Percentiles rank a stretch among this genome's conserved stretches.
phyloP scores from a whole-genome alignment of 768 basidiomycete genomes.

The Crucibulum laeve region DNA sequence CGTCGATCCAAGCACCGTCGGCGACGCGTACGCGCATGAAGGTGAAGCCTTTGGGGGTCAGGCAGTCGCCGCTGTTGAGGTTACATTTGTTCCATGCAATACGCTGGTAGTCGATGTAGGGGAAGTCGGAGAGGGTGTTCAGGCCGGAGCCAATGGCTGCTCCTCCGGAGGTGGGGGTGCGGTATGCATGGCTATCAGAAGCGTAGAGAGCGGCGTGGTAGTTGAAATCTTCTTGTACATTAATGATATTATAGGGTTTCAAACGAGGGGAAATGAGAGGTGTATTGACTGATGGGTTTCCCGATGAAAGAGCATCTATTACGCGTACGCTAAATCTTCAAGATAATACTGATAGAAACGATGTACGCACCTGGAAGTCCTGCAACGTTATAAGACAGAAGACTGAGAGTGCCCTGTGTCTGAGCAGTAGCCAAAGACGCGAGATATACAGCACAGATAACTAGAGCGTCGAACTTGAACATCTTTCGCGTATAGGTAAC shows the following conservation, averaged over 20 bases:
- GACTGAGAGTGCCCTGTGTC: conserved; percentile 18
- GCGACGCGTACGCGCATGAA: conserved; percentile 26
- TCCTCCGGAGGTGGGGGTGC: conserved; percentile 32
- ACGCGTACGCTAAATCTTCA: neutral
- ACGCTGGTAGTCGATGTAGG: conserved; percentile 27
- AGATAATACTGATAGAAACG: neutral
- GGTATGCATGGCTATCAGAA: conserved; percentile 27
- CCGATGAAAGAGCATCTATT: conserved; percentile 22
- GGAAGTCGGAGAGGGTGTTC: conserved; percentile 30
- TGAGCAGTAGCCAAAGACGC: conserved; percentile 11
- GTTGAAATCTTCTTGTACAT: conserved; percentile 35
- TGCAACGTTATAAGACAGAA: conserved; percentile 28
- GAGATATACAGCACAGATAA: neutral
- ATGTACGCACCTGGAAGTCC: conserved; percentile 24
- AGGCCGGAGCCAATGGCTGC: conserved; percentile 29
- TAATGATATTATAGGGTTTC: conserved; percentile 24
- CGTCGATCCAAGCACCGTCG: conserved; percentile 28
- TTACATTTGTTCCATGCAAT: conserved; percentile 24
- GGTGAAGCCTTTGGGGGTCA: conserved; percentile 36
- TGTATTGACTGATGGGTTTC: conserved; percentile 22
- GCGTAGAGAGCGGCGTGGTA: conserved; percentile 30
- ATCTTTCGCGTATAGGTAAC: no score
- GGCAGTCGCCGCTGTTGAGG: conserved; percentile 26
- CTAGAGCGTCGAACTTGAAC: no score
- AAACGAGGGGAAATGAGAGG: conserved; percentile 27